A percentile compares a stretch with the other conserved stretches of the same genome.
Conservation (phyloP, 768 basidiomycete species). For the Lentinula aciculospora region DNA sequence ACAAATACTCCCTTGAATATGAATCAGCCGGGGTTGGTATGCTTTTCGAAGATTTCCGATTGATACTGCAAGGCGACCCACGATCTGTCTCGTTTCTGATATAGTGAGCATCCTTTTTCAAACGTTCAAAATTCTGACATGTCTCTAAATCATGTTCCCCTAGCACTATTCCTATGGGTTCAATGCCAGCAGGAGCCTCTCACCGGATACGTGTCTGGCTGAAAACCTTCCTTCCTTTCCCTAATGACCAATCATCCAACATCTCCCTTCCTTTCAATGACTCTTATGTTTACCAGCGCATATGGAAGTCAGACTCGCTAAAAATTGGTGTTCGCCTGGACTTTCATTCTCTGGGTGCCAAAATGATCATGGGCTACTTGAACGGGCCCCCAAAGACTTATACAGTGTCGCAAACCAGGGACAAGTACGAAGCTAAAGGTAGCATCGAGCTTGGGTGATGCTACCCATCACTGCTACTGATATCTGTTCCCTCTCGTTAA, state of each 20-base stretch:
- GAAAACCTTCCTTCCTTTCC: slow-evolving; percentile 36
- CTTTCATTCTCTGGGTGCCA: slow-evolving; percentile 44
- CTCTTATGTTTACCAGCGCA: slow-evolving; percentile 55
- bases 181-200: slow-evolving; percentile 49
- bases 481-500: not conserved
- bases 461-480: not conserved
- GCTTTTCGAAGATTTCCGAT: slow-evolving; percentile 46
- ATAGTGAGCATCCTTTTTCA: slow-evolving; percentile 36
- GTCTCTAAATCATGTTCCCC: slow-evolving; percentile 5
- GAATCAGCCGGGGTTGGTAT: slow-evolving; percentile 55
- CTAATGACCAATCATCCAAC: slow-evolving; percentile 20
- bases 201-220: slow-evolving; percentile 65
- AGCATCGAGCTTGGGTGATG: slow-evolving; percentile 4
- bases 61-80: slow-evolving; percentile 52
- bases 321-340: slow-evolving; percentile 53
- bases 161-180: slow-evolving; percentile 51
- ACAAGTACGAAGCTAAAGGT: slow-evolving; percentile 1
- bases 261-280: slow-evolving; percentile 36
- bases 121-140: not conserved
- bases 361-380: slow-evolving; percentile 45
- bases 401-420: slow-evolving; percentile 9
- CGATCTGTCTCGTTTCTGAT: slow-evolving; percentile 50
- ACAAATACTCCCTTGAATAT: slow-evolving; percentile 57
- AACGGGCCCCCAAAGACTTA: slow-evolving; percentile 34
- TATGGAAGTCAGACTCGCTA: slow-evolving; percentile 61